Evolutionary conservation across 2,329 filamentous ascomycete genomes (phyloP).

Genomic region (Gyromitra esculenta): DNA sequence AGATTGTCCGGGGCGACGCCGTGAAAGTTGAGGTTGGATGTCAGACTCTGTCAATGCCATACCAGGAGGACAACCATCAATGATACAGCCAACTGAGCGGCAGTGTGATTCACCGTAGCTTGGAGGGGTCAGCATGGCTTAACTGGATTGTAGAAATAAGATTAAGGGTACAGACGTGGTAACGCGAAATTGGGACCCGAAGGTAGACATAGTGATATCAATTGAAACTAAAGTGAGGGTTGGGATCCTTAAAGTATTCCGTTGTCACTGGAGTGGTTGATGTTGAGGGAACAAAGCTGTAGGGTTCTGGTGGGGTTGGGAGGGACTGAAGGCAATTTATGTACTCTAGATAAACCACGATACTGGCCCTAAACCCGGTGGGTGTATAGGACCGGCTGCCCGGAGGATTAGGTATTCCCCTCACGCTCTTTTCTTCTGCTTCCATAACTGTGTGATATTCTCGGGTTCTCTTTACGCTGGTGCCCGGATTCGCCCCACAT

Average conservation of each 20-base stretch:
- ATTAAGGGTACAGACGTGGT: conserved; percentile 72
- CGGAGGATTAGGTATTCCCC: not conserved
- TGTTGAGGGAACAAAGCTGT: not conserved
- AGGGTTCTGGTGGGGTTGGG: conserved; percentile 10
- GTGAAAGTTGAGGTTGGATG: conserved; percentile 94
- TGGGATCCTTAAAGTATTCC: not conserved
- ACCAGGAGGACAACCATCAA: conserved; percentile 90
- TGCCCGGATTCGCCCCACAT: conserved; percentile 16
- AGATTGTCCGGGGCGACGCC: conserved; percentile 87
- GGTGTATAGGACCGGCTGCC: not conserved
- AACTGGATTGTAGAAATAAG: conserved; percentile 50
- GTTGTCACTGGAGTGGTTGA: not conserved
- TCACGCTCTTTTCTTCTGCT: not conserved
- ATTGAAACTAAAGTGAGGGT: not conserved
- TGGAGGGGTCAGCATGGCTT: conserved; percentile 24
- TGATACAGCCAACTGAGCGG: conserved; percentile 90
- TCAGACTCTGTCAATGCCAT: conserved; percentile 84
- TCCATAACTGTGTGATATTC: not conserved
- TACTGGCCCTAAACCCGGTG: not conserved
- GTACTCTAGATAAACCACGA: not conserved
- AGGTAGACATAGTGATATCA: conserved; percentile 77
- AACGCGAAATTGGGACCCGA: conserved; percentile 82
- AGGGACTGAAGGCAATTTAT: conserved; percentile 9
- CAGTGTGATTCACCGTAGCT: conserved; percentile 89
- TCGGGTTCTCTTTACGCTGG: not conserved